A percentile compares a stretch with the other conserved stretches of the same genome.
These are phyloP conservation scores for Tolypocladium tundrense DNA, from an alignment of 2,329 filamentous ascomycete species.

Conservation along the genomic window DNA sequence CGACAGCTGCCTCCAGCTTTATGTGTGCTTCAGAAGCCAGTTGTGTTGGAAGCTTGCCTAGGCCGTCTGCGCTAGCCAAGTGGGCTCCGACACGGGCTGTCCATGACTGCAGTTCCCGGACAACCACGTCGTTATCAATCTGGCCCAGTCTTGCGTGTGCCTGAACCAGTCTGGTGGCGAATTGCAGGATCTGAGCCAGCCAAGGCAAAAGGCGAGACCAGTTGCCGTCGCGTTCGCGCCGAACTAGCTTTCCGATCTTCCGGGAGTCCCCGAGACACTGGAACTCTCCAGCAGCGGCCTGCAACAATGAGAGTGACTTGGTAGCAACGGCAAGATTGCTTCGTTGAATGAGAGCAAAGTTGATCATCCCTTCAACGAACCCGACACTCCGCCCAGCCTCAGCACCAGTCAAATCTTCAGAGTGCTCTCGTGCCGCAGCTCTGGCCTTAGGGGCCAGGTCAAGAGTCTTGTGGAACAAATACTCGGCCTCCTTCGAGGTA, in stretches of 20 bases:
- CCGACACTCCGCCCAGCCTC: constrained; percentile 73
- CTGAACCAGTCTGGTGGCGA: constrained; percentile 50
- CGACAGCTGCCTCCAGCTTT: constrained; percentile 22
- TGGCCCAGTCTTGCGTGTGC: constrained; percentile 58
- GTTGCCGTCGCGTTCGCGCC: constrained; percentile 10
- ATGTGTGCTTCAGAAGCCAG: constrained; percentile 32
- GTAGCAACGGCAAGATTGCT: constrained; percentile 31
- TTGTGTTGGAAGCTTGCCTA: constrained; percentile 39
- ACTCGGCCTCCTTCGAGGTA: constrained; percentile 38
- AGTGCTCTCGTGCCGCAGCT: constrained; percentile 59
- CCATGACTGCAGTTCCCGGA: constrained; percentile 39
- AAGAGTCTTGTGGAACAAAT: constrained; percentile 70
- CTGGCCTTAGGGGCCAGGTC: constrained; percentile 63
- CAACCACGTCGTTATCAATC: constrained; percentile 32
- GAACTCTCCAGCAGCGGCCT: constrained; percentile 25
- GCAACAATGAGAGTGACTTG: constrained; percentile 27
- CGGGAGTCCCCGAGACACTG: constrained; percentile 20
- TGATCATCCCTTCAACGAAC: constrained; percentile 76
- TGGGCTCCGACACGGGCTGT: constrained; percentile 35
- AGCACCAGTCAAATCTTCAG: constrained; percentile 71
- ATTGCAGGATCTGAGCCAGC: constrained; percentile 58
- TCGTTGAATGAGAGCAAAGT: constrained; percentile 53
- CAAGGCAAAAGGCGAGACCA: constrained; percentile 34
- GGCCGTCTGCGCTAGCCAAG: constrained; percentile 26
- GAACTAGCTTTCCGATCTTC: constrained; percentile 12